Evolutionary conservation across 1,139 yeast species (phyloP).

Genomic region (Hanseniaspora uvarum): DNA sequence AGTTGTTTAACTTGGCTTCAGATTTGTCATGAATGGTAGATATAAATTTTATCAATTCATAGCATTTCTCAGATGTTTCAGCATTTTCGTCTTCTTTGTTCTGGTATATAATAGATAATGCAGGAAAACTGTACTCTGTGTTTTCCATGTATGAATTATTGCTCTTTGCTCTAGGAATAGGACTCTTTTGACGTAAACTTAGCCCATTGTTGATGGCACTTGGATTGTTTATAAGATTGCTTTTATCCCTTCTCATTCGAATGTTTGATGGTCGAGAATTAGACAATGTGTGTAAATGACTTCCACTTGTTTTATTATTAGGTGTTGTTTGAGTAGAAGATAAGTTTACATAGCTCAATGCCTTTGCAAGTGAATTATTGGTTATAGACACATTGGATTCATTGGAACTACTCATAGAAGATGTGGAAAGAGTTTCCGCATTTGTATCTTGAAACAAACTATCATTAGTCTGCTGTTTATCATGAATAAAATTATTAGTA

Average conservation of each 20-base stretch:
- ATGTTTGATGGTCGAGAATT: conserved; percentile 9
- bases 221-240: conserved; percentile 9
- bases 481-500: conserved; percentile 14
- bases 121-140: conserved; percentile 1
- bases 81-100: conserved; percentile 15
- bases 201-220: not conserved
- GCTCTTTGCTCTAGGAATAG: conserved; percentile 16
- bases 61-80: conserved; percentile 16
- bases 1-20: not conserved
- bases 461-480: conserved; percentile 13
- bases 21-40: conserved; percentile 16
- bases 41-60: conserved; percentile 13
- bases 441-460: conserved; percentile 13
- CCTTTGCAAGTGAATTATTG: conserved; percentile 11
- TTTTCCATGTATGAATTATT: conserved; percentile 4
- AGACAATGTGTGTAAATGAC: not conserved
- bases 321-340: not conserved
- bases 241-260: conserved; percentile 12
- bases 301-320: not conserved
- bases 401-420: not conserved
- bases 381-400: not conserved
- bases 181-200: not conserved
- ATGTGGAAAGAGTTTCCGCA: not conserved
- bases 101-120: not conserved
- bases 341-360: conserved; percentile 7